These are phyloP conservation scores for Trypanosoma brucei DNA, from an alignment of 208 protist species.

Conservation along the genomic window DNA sequence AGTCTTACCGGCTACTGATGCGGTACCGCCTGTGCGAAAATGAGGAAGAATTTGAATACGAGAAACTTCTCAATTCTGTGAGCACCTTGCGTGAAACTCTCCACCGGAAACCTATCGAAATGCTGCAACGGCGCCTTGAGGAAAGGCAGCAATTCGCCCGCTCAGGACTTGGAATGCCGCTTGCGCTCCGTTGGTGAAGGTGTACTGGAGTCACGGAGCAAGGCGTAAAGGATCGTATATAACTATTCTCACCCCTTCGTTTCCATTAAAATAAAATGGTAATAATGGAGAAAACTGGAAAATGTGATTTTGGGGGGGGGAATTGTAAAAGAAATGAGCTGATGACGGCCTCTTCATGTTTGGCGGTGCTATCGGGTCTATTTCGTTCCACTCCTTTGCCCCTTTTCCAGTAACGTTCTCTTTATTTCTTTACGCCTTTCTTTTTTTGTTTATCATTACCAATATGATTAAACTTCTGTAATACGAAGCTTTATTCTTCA, in stretches of 20 bases:
- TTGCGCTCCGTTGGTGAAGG: slow-evolving; percentile 19
- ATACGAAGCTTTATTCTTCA: not conserved
- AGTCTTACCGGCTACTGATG: slow-evolving; percentile 11
- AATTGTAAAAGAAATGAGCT: too few species aligned
- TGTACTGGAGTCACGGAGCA: not conserved
- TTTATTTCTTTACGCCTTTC: not conserved
- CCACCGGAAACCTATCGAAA: slow-evolving; percentile 7
- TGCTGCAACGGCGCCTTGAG: slow-evolving; percentile 11
- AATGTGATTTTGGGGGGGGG: too few species aligned
- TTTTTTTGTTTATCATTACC: not conserved
- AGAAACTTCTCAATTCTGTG: slow-evolving; percentile 6
- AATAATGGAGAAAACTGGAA: too few species aligned
- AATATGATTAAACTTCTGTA: not conserved
- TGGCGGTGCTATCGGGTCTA: too few species aligned
- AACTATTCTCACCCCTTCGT: too few species aligned
- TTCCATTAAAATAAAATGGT: too few species aligned
- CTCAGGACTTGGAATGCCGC: not conserved
- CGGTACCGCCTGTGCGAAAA: slow-evolving; percentile 13
- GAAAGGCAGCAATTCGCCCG: not conserved
- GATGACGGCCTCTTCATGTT: too few species aligned
- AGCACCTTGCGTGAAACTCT: slow-evolving; percentile 7
- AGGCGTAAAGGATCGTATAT: too few species aligned
- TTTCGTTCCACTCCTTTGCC: too few species aligned
- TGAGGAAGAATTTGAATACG: slow-evolving; percentile 13
- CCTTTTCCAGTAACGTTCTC: not conserved